Percentiles rank a stretch among this genome's conserved stretches.
Conservation (phyloP, 306 rosid species). For the Pyrus bretschneideri region DNA sequence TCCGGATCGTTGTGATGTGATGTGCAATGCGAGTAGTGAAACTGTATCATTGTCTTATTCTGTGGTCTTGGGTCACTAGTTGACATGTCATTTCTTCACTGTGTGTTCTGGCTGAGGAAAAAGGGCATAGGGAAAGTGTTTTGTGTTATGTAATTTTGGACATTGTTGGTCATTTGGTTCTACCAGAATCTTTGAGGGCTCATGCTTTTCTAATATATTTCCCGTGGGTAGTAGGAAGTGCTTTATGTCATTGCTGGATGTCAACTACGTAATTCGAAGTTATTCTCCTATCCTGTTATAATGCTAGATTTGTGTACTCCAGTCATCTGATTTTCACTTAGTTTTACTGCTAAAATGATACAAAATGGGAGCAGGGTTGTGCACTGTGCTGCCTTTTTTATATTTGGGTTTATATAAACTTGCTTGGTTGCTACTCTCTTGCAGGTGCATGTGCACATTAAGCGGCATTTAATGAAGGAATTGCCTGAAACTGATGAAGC, state of each 20-base stretch:
- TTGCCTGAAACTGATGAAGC: slow-evolving; percentile 87
- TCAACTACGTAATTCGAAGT: neutral
- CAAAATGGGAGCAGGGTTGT: neutral
- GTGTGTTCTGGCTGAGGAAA: neutral
- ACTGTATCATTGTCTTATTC: neutral
- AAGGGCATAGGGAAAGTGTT: neutral
- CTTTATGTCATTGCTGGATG: neutral
- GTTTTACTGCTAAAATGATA: neutral
- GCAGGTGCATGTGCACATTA: slow-evolving; percentile 88
- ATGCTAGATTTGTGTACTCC: neutral
- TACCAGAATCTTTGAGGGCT: neutral
- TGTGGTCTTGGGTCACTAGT: neutral
- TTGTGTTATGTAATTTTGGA: neutral
- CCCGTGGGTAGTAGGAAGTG: neutral
- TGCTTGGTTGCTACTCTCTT: slow-evolving; percentile 7
- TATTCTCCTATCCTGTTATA: neutral
- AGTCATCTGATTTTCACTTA: neutral
- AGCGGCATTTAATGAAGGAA: slow-evolving; percentile 79
- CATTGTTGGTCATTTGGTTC: neutral
- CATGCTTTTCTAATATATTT: neutral
- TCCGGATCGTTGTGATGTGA: neutral
- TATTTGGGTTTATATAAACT: neutral
- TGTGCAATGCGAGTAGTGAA: neutral
- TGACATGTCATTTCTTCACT: neutral
- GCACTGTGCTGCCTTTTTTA: neutral